phyloP scores from a whole-genome alignment of 495 filamentous ascomycete genomes.

The Lasiosphaeris hirsuta region DNA sequence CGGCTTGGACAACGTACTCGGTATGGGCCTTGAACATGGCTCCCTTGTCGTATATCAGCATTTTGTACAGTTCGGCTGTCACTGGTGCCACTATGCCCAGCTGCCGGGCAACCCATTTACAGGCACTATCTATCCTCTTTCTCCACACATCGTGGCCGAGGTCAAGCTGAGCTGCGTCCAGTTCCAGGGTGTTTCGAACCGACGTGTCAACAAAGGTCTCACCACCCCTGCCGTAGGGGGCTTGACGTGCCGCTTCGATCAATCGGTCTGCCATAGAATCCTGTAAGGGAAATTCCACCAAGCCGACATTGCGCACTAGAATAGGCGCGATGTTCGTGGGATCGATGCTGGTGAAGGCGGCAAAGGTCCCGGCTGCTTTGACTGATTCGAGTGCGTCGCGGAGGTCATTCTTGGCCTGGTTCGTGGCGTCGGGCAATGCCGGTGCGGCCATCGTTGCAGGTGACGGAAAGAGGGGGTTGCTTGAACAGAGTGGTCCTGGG shows the following conservation, averaged over 20 bases:
- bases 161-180: slow-evolving; percentile 43
- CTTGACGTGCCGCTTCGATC: slow-evolving; percentile 38
- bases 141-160: slow-evolving; percentile 27
- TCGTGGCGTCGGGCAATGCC: no score
- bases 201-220: slow-evolving; percentile 46
- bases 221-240: slow-evolving; percentile 44
- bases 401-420: neutral
- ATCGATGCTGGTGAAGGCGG: slow-evolving; percentile 3
- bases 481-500: no score
- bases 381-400: slow-evolving; percentile 8
- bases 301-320: slow-evolving; percentile 36
- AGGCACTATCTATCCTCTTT: no score
- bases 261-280: slow-evolving; percentile 39
- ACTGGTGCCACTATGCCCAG: slow-evolving; percentile 35
- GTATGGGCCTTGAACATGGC: slow-evolving; percentile 52
- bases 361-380: slow-evolving; percentile 12
- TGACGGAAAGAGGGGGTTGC: no score
- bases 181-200: slow-evolving; percentile 51
- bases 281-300: slow-evolving; percentile 42
- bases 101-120: slow-evolving; percentile 20
- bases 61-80: slow-evolving; percentile 49
- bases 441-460: no score
- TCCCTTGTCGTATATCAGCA: slow-evolving; percentile 55
- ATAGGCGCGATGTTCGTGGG: slow-evolving; percentile 16
- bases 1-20: slow-evolving; percentile 35